These are phyloP conservation scores for Penicillium cosmopolitanum DNA, from an alignment of 495 filamentous ascomycete species.

Conservation along the genomic window DNA sequence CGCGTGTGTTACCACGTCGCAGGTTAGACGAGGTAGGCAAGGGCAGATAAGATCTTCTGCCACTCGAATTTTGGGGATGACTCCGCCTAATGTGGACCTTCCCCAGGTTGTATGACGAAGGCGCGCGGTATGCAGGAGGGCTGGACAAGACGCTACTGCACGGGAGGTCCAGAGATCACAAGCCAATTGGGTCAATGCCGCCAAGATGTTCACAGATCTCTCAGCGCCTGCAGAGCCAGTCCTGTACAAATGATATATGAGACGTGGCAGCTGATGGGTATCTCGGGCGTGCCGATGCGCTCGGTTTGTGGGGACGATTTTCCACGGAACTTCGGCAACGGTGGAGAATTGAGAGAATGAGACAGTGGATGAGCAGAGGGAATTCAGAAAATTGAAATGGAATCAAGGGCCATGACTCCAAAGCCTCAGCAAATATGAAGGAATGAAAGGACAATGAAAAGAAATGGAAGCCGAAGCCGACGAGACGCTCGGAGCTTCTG, in stretches of 20 bases:
- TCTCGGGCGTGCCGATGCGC: constrained; percentile 6
- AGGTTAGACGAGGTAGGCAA: constrained; percentile 7
- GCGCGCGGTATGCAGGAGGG: constrained; percentile 19
- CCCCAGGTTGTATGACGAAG: constrained; percentile 24
- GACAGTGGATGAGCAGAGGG: neutral
- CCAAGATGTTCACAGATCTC: constrained; percentile 3
- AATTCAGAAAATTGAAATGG: neutral
- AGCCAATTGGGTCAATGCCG: constrained; percentile 11
- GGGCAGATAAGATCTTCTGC: constrained; percentile 16
- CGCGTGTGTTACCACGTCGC: constrained; percentile 10
- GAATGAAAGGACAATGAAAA: neutral
- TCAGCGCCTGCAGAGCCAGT: constrained; percentile 6
- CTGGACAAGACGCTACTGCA: constrained; percentile 19
- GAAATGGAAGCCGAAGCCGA: neutral
- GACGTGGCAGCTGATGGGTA: constrained; percentile 1
- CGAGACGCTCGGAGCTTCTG: neutral
- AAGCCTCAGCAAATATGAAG: neutral
- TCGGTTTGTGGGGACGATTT: constrained; percentile 13
- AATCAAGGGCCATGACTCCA: neutral
- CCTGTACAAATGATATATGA: constrained; percentile 4
- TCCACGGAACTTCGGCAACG: neutral
- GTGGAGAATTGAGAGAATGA: constrained; percentile 1
- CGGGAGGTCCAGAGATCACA: constrained; percentile 1
- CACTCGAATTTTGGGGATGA: constrained; percentile 5
- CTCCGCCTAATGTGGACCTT: constrained; percentile 13